Evolutionary conservation across 2,329 filamentous ascomycete genomes (phyloP).

Genomic region (Apiospora pterosperma): DNA sequence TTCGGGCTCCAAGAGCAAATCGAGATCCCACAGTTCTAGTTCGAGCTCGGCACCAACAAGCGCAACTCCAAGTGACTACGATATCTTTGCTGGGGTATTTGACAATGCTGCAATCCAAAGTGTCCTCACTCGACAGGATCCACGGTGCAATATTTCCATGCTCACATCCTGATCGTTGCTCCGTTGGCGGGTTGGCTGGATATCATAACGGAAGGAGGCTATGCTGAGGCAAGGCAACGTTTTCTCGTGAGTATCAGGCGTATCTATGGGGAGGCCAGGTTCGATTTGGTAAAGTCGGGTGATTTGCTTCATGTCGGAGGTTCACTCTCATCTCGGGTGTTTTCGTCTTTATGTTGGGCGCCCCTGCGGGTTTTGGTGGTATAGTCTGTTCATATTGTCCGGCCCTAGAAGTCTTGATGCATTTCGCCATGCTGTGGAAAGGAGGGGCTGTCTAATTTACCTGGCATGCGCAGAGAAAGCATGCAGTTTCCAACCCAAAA

Average conservation of each 20-base stretch:
- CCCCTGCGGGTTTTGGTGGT: not conserved
- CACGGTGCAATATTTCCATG: constrained; percentile 52
- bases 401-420: not conserved
- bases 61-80: constrained; percentile 15
- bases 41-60: constrained; percentile 19
- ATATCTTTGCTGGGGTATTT: constrained; percentile 53
- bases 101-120: constrained; percentile 45
- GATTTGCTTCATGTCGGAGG: not conserved
- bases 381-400: not conserved
- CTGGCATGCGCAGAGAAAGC: not conserved
- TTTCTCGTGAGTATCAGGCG: not conserved
- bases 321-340: not conserved
- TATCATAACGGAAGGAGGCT: not conserved
- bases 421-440: not conserved
- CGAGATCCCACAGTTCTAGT: constrained; percentile 25
- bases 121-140: constrained; percentile 49
- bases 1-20: constrained; percentile 25
- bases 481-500: not conserved
- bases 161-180: constrained; percentile 35
- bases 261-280: not conserved
- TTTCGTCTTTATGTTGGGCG: not conserved
- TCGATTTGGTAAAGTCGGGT: not conserved
- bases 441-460: not conserved
- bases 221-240: not conserved
- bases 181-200: not conserved